Evolutionary conservation across 441 rosid species (phyloP).

Genomic region (Brassica balearica): DNA sequence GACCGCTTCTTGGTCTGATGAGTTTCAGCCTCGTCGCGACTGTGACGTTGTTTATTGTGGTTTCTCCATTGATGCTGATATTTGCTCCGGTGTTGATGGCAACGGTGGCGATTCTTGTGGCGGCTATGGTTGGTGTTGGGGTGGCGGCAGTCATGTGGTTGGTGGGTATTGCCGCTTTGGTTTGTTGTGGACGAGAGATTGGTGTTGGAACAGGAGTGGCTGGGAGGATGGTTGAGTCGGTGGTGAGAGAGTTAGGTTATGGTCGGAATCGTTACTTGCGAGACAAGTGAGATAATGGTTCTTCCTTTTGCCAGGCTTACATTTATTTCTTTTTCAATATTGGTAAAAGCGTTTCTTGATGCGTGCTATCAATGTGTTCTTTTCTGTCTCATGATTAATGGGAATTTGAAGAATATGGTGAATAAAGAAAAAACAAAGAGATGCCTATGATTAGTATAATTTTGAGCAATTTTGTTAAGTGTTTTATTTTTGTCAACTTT

Average conservation of each 20-base stretch:
- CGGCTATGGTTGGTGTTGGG: conserved; percentile 42
- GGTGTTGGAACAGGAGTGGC: conserved; percentile 33
- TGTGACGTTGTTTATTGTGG: conserved; percentile 38
- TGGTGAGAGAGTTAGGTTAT: conserved; percentile 29
- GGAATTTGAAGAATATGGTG: not conserved
- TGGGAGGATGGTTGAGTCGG: conserved; percentile 32
- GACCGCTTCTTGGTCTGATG: conserved; percentile 43
- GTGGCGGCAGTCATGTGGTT: conserved; percentile 43
- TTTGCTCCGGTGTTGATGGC: conserved; percentile 44
- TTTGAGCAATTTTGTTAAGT: too few species aligned
- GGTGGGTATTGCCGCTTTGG: conserved; percentile 41
- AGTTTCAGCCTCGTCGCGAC: conserved; percentile 47
- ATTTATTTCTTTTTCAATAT: conserved; percentile 21
- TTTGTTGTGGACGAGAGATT: conserved; percentile 38
- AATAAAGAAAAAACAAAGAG: not conserved
- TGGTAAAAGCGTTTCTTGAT: not conserved
- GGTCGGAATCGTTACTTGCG: conserved; percentile 25
- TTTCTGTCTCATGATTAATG: conserved; percentile 15
- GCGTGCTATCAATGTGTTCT: not conserved
- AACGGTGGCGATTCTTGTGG: conserved; percentile 31
- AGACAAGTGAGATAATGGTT: conserved; percentile 19
- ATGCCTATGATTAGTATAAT: too few species aligned
- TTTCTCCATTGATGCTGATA: conserved; percentile 45
- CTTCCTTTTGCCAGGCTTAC: not conserved
- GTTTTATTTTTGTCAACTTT: too few species aligned